Conservation (phyloP, 257 asterid genomes). For the Nicotiana undulata region DNA sequence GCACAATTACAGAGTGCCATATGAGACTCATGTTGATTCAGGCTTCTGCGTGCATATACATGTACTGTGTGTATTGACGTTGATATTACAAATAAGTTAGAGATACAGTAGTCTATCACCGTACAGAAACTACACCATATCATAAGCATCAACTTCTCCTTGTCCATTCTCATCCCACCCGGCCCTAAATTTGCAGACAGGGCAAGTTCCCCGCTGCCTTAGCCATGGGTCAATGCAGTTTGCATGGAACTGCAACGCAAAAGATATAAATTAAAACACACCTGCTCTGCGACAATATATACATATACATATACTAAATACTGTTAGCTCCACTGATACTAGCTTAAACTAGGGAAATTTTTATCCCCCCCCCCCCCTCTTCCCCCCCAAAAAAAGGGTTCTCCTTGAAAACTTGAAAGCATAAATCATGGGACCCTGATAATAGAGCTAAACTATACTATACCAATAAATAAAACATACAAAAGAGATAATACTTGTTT, state of each 20-base stretch:
- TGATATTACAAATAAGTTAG: neutral
- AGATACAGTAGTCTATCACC: neutral
- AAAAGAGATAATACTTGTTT: neutral
- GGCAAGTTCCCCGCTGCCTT: constrained; percentile 96
- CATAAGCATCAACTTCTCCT: constrained; percentile 47
- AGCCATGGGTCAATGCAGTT: constrained; percentile 98
- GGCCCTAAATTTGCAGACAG: constrained; percentile 87
- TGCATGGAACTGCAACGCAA: constrained; percentile 69
- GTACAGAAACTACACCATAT: constrained; percentile 39
- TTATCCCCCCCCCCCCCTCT: too few species aligned
- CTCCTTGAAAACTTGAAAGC: neutral
- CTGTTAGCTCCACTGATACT: neutral
- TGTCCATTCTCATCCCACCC: constrained; percentile 58
- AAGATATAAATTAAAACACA: neutral
- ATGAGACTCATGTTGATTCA: neutral
- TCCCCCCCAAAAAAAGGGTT: too few species aligned
- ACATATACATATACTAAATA: neutral
- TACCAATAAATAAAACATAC: neutral
- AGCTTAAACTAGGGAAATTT: neutral
- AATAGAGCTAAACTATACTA: neutral
- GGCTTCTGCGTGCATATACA: neutral
- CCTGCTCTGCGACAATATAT: neutral
- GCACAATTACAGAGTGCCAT: neutral
- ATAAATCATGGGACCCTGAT: neutral
- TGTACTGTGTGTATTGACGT: neutral